Percentiles rank a stretch among this genome's conserved stretches.
phyloP scores from a whole-genome alignment of 495 filamentous ascomycete species.

The Penicillium canescens region DNA sequence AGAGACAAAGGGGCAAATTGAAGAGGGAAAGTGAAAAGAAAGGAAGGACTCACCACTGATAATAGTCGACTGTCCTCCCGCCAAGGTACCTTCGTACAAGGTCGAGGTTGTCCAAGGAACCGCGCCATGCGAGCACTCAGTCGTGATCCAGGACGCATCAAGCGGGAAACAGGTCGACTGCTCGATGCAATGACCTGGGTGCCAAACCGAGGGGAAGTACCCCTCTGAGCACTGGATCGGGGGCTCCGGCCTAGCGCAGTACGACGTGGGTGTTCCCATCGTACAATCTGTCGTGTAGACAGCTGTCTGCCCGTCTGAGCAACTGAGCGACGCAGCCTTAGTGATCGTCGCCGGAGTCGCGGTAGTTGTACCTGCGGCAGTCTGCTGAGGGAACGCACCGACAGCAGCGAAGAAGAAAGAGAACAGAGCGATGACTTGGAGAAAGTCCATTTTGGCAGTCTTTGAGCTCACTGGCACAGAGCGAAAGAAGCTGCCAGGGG shows the following conservation, averaged over 20 bases:
- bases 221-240: conserved; percentile 21
- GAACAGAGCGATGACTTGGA: neutral
- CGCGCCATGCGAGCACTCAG: conserved; percentile 26
- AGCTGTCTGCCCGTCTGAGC: conserved; percentile 22
- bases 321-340: conserved; percentile 11
- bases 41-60: conserved; percentile 16
- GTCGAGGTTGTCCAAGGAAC: conserved; percentile 24
- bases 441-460: conserved; percentile 5
- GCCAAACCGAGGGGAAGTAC: conserved; percentile 29
- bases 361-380: conserved; percentile 1
- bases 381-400: conserved; percentile 14
- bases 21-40: neutral
- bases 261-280: conserved; percentile 23
- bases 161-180: conserved; percentile 26
- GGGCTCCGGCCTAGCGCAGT: conserved; percentile 17
- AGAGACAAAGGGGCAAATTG: too few species aligned
- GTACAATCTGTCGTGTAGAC: conserved; percentile 33
- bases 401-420: neutral
- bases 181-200: conserved; percentile 31
- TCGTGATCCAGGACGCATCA: conserved; percentile 27
- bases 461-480: too few species aligned
- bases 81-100: conserved; percentile 21
- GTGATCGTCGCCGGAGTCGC: conserved; percentile 6
- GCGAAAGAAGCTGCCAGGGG: too few species aligned
- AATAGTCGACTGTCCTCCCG: conserved; percentile 17